Evolutionary conservation across 768 basidiomycete species (phyloP).

Genomic region (Flagelloscypha sp.): DNA sequence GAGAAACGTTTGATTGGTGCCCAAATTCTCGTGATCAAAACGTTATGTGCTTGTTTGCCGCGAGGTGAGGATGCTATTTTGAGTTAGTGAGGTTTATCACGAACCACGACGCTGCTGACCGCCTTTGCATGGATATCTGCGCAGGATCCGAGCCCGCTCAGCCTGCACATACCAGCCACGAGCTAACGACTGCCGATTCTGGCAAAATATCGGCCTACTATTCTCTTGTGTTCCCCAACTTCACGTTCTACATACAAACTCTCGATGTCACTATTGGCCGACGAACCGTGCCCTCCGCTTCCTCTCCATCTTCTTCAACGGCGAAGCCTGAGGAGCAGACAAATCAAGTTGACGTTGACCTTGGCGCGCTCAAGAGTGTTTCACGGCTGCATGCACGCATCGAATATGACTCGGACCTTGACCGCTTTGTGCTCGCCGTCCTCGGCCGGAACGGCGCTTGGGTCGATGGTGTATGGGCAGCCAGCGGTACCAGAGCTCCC

Average conservation of each 20-base stretch:
- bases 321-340: no score
- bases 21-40: no score
- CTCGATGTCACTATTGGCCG: slow-evolving; percentile 91
- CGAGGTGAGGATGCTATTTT: no score
- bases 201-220: slow-evolving; percentile 91
- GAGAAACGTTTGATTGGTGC: no score
- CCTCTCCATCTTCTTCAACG: slow-evolving; percentile 44
- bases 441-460: slow-evolving; percentile 96
- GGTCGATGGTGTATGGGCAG: slow-evolving; percentile 96
- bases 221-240: slow-evolving; percentile 87
- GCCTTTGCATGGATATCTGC: no score
- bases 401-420: slow-evolving; percentile 85
- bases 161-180: no score
- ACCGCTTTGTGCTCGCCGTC: slow-evolving; percentile 83
- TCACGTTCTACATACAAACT: slow-evolving; percentile 96
- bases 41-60: no score
- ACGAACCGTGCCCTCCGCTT: slow-evolving; percentile 57
- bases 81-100: no score
- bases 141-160: no score
- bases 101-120: no score
- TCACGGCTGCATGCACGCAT: slow-evolving; percentile 96
- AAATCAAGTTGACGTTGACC: slow-evolving; percentile 76
- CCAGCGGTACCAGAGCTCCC: slow-evolving; percentile 79
- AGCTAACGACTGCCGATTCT: no score
- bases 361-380: slow-evolving; percentile 94